Base-by-base conservation (phyloP, 208 protist species). In the Wallacemonas sp. region DNA sequence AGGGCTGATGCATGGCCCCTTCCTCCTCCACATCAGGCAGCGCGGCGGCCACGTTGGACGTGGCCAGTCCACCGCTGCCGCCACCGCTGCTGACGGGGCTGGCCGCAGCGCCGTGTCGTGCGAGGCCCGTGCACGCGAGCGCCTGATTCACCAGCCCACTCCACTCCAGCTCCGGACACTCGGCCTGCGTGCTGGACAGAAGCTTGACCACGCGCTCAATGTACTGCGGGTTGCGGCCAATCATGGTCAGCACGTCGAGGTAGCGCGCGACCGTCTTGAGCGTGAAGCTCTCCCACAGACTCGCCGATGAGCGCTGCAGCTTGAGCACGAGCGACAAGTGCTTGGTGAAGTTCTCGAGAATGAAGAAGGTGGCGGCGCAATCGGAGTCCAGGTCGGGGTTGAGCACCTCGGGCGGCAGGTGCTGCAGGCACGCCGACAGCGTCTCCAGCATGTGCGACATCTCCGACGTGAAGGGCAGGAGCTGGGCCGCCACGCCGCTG, bases 351-450 rank as follows among this genome's bases (percentile, higher is more conserved):
- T 96, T 96, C 32, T 77, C 66, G 66, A 93, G 92, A 45, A 92
- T 86, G 65, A 96, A 96, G 63, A 89, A 94, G 16, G 91, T 94
- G 14, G 83, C 84, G 11, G 91, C 86, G 68, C 87, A 94, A 55
- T 96, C 86, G 14, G 63, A 38, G 61, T 94, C 86, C 23, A 88
- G 68, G 70, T 96, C 91, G 32, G 91, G 79, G 57, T 89, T 83
- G 18, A 96, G 70, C 39, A 92, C 87, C 38, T 84, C 71, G 10
- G 85, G 75, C 10, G 85, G 84, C 18, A 95, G 68, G 57, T 95
- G 77, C 65, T 87, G 77, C 20, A 95, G 81, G 39, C 87, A 93
- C 22, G 78, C 72, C 3, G 80, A 74, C 50, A 93, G 82, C 20
- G 83, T 78, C 48, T 84, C 81, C 0, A 95, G 72, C 31, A 92